phyloP scores from a whole-genome alignment of 2,329 filamentous ascomycete species.

The Pseudogymnoascus sp. region DNA sequence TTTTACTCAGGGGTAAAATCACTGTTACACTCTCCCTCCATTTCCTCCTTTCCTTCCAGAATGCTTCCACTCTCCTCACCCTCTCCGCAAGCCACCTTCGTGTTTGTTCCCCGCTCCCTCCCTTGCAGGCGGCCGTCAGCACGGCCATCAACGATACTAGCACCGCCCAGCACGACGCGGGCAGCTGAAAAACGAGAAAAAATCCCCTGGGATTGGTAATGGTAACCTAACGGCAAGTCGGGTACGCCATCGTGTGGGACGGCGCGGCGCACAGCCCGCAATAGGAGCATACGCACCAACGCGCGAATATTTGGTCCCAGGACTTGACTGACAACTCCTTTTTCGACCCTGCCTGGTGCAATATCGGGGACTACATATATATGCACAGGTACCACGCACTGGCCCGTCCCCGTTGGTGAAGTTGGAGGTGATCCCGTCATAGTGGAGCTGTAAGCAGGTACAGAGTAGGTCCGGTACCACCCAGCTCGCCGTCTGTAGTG shows the following conservation, averaged over 20 bases:
- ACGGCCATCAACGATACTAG: neutral
- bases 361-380: neutral
- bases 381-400: slow-evolving; percentile 3
- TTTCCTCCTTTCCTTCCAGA: neutral
- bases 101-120: neutral
- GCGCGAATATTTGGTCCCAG: slow-evolving; percentile 3
- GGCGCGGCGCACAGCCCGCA: neutral
- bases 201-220: neutral
- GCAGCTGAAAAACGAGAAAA: neutral
- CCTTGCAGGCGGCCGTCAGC: neutral
- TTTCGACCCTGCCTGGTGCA: neutral
- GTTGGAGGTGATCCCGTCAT: neutral
- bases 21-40: neutral
- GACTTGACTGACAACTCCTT: neutral
- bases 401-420: neutral
- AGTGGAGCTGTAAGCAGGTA: neutral
- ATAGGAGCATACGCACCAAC: neutral
- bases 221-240: slow-evolving; percentile 3
- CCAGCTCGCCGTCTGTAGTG: neutral
- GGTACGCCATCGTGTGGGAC: slow-evolving; percentile 5
- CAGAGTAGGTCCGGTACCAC: neutral
- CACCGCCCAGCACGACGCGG: neutral
- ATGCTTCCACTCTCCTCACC: neutral
- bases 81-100: neutral
- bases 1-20: neutral